A percentile compares a stretch with the other conserved stretches of the same genome.
Conservation (phyloP, 176 grass and related monocot species). For the barley (Hordeum vulgare) region MorexV3_pseudomolecules_assembly NC_058522.1:525407549-525408048, state of each 20-base stretch:
- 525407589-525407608: slow-evolving; percentile 18
- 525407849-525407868: too few relatives aligned
- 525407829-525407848: slow-evolving; percentile 49
- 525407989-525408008: too few relatives aligned
- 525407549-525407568: slow-evolving; percentile 36
- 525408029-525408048: too few relatives aligned
- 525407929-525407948: too few relatives aligned
- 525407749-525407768: slow-evolving; percentile 39
- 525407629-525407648: neutral
- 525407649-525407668: neutral
- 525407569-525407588: slow-evolving; percentile 55
- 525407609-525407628: neutral
- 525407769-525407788: slow-evolving; percentile 39
- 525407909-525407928: too few relatives aligned
- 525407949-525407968: too few relatives aligned
- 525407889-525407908: too few relatives aligned
- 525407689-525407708: neutral
- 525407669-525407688: neutral
- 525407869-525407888: too few relatives aligned
- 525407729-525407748: neutral
- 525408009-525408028: too few relatives aligned
- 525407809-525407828: slow-evolving; percentile 52
- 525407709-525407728: neutral
- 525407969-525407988: too few relatives aligned
- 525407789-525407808: slow-evolving; percentile 35